These are phyloP conservation scores for Suhomyces panamericanus DNA, from an alignment of 1,139 yeast genomes.

Conservation along the genomic window DNA sequence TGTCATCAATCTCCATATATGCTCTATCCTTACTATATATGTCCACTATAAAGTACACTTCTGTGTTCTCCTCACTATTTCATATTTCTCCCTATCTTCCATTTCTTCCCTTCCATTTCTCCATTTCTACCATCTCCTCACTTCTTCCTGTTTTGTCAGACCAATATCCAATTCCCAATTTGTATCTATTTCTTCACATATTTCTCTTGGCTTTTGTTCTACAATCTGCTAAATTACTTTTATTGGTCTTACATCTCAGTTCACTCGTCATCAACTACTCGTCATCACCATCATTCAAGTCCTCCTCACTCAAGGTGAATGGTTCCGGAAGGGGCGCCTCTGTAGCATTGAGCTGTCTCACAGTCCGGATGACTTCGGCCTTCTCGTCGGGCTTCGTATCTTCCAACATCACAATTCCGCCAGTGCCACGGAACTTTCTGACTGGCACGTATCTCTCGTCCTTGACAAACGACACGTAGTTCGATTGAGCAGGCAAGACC, in stretches of 20 bases:
- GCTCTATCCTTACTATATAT: too few species aligned
- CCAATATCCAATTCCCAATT: too few species aligned
- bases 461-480: conserved; percentile 74
- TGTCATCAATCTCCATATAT: too few species aligned
- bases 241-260: background rate
- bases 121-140: too few species aligned
- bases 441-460: conserved; percentile 82
- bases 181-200: background rate
- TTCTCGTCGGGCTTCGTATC: conserved; percentile 72
- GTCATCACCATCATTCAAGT: conserved; percentile 35
- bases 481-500: conserved; percentile 88
- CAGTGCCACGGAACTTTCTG: conserved; percentile 72
- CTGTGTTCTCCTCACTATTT: too few species aligned
- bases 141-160: too few species aligned
- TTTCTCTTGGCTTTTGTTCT: background rate
- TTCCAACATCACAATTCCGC: conserved; percentile 78
- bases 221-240: background rate
- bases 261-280: conserved; percentile 2
- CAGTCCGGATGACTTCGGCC: conserved; percentile 72
- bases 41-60: too few species aligned
- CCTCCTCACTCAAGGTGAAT: conserved; percentile 61
- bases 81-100: too few species aligned
- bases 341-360: conserved; percentile 74
- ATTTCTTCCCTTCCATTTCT: too few species aligned
- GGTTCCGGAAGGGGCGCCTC: conserved; percentile 95